A percentile compares a stretch with the other conserved stretches of the same genome.
phyloP scores from a whole-genome alignment of 1,139 yeast genomes.

The Petasospora fabianii region DNA sequence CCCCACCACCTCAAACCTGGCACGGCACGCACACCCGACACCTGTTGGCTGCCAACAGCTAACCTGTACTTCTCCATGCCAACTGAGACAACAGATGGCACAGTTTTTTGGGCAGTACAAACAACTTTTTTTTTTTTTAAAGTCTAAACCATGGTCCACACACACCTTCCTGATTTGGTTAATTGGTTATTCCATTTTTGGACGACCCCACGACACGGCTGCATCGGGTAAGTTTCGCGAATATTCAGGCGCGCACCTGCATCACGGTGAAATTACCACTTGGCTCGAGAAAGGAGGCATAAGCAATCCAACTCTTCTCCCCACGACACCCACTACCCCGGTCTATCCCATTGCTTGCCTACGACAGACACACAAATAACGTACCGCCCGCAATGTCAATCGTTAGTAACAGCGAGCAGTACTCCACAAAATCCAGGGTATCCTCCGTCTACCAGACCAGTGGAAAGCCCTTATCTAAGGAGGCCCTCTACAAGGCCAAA shows the following conservation, averaged over 20 bases:
- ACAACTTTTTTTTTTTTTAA: too few relatives aligned
- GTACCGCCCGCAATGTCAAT: slow-evolving; percentile 10
- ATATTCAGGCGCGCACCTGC: neutral
- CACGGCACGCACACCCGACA: too few relatives aligned
- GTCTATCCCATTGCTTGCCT: neutral
- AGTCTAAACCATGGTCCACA: too few relatives aligned
- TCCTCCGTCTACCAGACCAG: slow-evolving; percentile 53
- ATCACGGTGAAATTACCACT: slow-evolving; percentile 10
- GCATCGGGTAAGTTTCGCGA: slow-evolving; percentile 8
- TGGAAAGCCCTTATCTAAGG: slow-evolving; percentile 68
- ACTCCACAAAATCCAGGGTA: slow-evolving; percentile 18
- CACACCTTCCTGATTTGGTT: slow-evolving; percentile 15
- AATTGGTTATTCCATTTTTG: slow-evolving; percentile 3
- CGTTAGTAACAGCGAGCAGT: slow-evolving; percentile 14
- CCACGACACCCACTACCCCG: neutral
- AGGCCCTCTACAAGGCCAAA: slow-evolving; percentile 75
- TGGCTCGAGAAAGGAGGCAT: neutral
- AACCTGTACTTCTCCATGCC: too few relatives aligned
- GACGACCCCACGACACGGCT: slow-evolving; percentile 3
- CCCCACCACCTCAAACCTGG: too few relatives aligned
- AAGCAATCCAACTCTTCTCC: neutral
- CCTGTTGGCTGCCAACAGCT: too few relatives aligned
- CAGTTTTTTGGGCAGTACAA: too few relatives aligned
- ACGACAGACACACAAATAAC: too few relatives aligned
- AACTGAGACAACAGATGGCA: too few relatives aligned